These are phyloP conservation scores for Magnusiomyces suaveolens DNA, from an alignment of 1,139 yeast species.

Conservation along the genomic window DNA sequence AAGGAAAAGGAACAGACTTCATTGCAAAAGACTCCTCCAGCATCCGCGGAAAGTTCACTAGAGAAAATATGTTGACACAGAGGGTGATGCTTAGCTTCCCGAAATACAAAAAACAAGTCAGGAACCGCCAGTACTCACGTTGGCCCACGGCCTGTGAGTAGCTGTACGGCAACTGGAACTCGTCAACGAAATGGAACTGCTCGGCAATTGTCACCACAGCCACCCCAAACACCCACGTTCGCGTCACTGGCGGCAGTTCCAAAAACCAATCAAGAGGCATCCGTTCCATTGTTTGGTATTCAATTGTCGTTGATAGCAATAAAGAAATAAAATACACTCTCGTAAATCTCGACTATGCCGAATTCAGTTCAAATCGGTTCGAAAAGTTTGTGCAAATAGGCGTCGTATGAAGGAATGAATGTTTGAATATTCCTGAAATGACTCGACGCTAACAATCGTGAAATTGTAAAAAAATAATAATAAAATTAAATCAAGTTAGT, in stretches of 20 bases:
- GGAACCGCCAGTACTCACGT: slow-evolving; percentile 37
- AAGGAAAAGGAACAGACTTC: neutral
- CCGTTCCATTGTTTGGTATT: slow-evolving; percentile 25
- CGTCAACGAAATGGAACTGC: slow-evolving; percentile 26
- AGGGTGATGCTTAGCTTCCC: slow-evolving; percentile 36
- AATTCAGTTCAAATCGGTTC: no score
- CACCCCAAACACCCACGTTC: slow-evolving; percentile 27
- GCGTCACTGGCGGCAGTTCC: slow-evolving; percentile 28
- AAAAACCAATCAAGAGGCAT: slow-evolving; percentile 28
- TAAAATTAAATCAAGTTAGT: no score
- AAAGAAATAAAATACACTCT: no score
- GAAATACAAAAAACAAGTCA: slow-evolving; percentile 37
- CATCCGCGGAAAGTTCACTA: slow-evolving; percentile 35
- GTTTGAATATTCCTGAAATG: no score
- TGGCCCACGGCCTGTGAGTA: slow-evolving; percentile 19
- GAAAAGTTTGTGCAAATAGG: no score
- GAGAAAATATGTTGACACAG: slow-evolving; percentile 32
- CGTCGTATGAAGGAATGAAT: no score
- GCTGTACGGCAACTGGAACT: slow-evolving; percentile 21
- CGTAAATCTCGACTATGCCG: no score
- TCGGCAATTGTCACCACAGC: slow-evolving; percentile 29
- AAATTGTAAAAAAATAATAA: no score
- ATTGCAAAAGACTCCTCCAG: slow-evolving; percentile 33
- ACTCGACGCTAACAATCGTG: no score
- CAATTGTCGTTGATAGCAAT: no score